Conservation (phyloP, 1,139 yeast genomes). For the Yamadazyma songkhlaensis region DNA sequence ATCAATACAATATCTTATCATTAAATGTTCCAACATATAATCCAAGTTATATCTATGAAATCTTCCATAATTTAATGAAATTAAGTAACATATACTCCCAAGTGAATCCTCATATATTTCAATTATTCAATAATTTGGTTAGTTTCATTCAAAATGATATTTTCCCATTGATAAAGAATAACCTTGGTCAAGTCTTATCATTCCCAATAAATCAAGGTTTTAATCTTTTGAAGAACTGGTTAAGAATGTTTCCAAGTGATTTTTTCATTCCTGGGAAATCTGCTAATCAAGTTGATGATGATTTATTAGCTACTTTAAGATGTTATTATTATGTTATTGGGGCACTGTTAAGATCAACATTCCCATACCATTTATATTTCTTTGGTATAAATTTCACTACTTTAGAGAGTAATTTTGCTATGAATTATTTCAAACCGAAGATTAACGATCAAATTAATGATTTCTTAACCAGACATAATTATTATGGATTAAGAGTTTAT, state of each 20-base stretch:
- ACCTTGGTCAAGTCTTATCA: constrained; percentile 13
- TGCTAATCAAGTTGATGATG: constrained; percentile 10
- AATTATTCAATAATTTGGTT: constrained; percentile 3
- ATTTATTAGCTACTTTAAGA: constrained; percentile 18
- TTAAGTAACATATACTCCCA: constrained; percentile 13
- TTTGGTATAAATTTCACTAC: constrained; percentile 22
- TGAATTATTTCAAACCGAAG: constrained; percentile 15
- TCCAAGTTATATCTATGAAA: constrained; percentile 22
- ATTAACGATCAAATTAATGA: constrained; percentile 13
- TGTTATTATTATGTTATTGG: constrained; percentile 25
- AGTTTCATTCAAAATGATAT: constrained; percentile 6
- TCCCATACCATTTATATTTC: constrained; percentile 24
- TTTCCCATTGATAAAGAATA: constrained; percentile 5
- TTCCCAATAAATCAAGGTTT: constrained; percentile 20
- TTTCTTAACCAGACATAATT: constrained; percentile 24
- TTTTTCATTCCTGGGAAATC: constrained; percentile 16
- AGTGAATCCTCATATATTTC: constrained; percentile 2
- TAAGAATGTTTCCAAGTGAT: constrained; percentile 20
- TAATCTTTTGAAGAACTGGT: constrained; percentile 24
- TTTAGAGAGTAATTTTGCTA: constrained; percentile 13
- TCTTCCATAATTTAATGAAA: constrained; percentile 19
- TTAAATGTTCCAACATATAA: constrained; percentile 27
- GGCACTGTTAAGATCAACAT: constrained; percentile 23
- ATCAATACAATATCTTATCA: constrained; percentile 18
- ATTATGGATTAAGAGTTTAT: constrained; percentile 24